phyloP scores from a whole-genome alignment of 352 stramenopile species.

The Phytophthora hibernalis region DNA sequence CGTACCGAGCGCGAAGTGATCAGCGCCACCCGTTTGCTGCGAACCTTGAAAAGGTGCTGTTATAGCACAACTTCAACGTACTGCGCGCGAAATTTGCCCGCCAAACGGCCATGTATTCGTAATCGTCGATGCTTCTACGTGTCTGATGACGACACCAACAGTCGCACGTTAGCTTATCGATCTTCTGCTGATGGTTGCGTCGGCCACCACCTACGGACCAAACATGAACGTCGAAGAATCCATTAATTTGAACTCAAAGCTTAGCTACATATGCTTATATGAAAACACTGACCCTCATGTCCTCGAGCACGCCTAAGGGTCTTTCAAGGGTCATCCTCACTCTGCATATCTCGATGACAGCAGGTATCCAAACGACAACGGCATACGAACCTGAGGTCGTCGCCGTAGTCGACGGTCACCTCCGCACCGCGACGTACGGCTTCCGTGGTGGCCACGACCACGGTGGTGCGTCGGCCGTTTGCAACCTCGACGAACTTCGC shows the following conservation, averaged over 20 bases:
- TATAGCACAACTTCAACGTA: not conserved
- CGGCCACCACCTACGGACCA: too few species aligned
- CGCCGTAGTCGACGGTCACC: too few species aligned
- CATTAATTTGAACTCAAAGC: not conserved
- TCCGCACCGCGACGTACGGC: too few species aligned
- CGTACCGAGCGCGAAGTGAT: not conserved
- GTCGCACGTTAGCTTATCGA: not conserved
- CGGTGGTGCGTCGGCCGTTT: too few species aligned
- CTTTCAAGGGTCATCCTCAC: too few species aligned
- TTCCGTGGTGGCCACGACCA: too few species aligned
- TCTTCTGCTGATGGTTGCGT: too few species aligned
- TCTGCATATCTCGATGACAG: not conserved
- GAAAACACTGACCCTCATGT: not conserved
- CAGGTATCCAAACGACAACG: not conserved
- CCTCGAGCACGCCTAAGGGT: too few species aligned
- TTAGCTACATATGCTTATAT: too few species aligned
- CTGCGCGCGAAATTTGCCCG: not conserved
- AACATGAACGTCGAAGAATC: not conserved
- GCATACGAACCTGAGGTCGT: not conserved
- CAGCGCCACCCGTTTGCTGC: not conserved
- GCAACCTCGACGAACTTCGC: slow-evolving; percentile 6
- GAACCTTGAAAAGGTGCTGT: not conserved
- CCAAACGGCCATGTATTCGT: not conserved
- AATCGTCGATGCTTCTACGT: too few species aligned
- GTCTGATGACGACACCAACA: too few species aligned